Base-by-base conservation (phyloP, 768 basidiomycete species). In the Pulveroboletus sp. region DNA sequence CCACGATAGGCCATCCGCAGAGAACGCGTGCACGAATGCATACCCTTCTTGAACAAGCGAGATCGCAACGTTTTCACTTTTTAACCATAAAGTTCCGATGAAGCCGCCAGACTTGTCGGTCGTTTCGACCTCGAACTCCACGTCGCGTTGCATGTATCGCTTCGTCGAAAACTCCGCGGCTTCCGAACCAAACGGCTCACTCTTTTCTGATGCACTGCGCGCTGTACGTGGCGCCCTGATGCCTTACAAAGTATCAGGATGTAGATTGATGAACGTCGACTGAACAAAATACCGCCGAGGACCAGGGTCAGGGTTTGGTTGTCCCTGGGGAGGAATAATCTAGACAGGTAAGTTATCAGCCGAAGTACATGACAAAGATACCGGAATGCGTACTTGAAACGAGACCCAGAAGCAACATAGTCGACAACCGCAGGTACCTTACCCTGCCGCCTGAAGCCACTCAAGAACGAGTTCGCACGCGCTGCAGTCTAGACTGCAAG, bases 51-150 rank as follows among this genome's bases (percentile, higher is more conserved):
- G 79, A 19, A 85, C 82, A 22, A 99, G 77, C n/a, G 82, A 69
- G 32, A 93, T 73, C 2, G 93, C 96, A 34, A 78, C 87, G 67
- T 96, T 98, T 56, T 90, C 86, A 1, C 77, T 82, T 64, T 92
- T 95, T 57, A 88, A 48, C 67, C 86, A 94, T 47, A 98, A 75
- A 1, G 86, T 70, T 13, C 94, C 94, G 56, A 97, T 94, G 69
- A 95, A 97, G 4, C 96, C 96, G 32, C 95, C 95, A 5, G 87
- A 85, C 70, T 96, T 97, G 73, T 99, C 95, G 14, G 86, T 81
- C 14, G 79, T 78, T 50, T 95, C 91, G 39, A 97, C 84, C 58
- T 91, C 88, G 51, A 98, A 84, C 67, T 99, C 95, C 6, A 92
- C 84, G 61, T 99, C 95, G 24, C 95, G 82, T 67, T 99, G 95